Percentiles rank a stretch among this genome's conserved stretches.
Evolutionary conservation across 2,329 filamentous ascomycete species (phyloP).

Genomic region (Neofusicoccum ribis): DNA sequence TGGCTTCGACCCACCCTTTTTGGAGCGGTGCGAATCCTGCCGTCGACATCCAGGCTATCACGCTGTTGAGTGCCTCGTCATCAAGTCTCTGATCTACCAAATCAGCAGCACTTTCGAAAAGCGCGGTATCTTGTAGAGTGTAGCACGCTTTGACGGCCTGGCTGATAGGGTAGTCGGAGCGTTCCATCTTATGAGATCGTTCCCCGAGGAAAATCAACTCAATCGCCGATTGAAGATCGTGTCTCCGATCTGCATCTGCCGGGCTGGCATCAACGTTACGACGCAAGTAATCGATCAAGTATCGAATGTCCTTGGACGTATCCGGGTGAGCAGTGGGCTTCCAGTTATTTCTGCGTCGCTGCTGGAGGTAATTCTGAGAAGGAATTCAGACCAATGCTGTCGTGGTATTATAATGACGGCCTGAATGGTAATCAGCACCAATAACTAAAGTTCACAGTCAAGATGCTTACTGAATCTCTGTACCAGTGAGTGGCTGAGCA

Average conservation of each 20-base stretch:
- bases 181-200: not conserved
- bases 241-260: too few relatives aligned
- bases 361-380: not conserved
- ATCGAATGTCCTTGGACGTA: too few relatives aligned
- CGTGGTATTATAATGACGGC: conserved; percentile 14
- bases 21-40: too few relatives aligned
- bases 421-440: not conserved
- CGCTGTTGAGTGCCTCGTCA: not conserved
- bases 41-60: too few relatives aligned
- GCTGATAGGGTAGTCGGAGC: not conserved
- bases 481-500: conserved; percentile 29
- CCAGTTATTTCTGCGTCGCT: too few relatives aligned
- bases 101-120: not conserved
- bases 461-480: conserved; percentile 26
- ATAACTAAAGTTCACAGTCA: too few relatives aligned
- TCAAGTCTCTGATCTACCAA: not conserved
- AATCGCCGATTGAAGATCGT: not conserved
- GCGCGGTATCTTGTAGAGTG: not conserved
- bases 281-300: too few relatives aligned
- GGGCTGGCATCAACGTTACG: too few relatives aligned
- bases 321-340: too few relatives aligned
- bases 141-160: not conserved
- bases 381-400: not conserved
- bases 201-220: not conserved
- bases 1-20: too few relatives aligned